Conservation (phyloP, 2,329 filamentous ascomycete genomes). For the Penicillium nordicum region DNA sequence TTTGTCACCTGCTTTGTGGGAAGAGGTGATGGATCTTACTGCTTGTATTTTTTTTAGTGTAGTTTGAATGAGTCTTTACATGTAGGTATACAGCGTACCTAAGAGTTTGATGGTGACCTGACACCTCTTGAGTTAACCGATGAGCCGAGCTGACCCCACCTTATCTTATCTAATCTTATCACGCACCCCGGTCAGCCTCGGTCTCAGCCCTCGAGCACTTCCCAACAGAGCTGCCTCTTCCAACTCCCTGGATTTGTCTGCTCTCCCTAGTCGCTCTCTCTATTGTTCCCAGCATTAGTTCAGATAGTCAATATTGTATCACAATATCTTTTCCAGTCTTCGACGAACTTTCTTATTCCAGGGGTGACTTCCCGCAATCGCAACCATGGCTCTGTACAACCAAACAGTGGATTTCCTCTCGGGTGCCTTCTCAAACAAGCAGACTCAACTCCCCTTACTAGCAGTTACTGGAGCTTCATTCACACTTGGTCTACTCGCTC, state of each 20-base stretch:
- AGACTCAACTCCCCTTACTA: constrained; percentile 32
- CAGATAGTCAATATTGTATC: not conserved
- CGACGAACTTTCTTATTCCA: not conserved
- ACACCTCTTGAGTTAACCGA: no score
- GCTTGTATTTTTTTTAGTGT: no score
- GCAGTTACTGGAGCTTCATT: constrained; percentile 37
- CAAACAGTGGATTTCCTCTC: constrained; percentile 36
- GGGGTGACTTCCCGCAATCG: not conserved
- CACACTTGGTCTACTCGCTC: constrained; percentile 33
- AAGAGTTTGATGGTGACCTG: no score
- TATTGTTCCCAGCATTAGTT: no score
- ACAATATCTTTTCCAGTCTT: no score
- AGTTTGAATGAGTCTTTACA: no score
- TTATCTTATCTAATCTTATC: constrained; percentile 6
- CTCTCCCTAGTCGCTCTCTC: not conserved
- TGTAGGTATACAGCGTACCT: no score
- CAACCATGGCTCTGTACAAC: constrained; percentile 35
- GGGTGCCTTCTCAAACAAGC: constrained; percentile 29
- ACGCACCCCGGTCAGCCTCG: not conserved
- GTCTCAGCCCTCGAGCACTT: not conserved
- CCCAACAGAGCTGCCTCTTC: not conserved
- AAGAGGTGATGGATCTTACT: no score
- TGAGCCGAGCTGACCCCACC: no score
- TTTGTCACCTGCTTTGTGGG: no score
- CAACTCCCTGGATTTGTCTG: not conserved